Conservation (phyloP, 2,329 filamentous ascomycete species). For the Trichoderma arundinaceum region DNA sequence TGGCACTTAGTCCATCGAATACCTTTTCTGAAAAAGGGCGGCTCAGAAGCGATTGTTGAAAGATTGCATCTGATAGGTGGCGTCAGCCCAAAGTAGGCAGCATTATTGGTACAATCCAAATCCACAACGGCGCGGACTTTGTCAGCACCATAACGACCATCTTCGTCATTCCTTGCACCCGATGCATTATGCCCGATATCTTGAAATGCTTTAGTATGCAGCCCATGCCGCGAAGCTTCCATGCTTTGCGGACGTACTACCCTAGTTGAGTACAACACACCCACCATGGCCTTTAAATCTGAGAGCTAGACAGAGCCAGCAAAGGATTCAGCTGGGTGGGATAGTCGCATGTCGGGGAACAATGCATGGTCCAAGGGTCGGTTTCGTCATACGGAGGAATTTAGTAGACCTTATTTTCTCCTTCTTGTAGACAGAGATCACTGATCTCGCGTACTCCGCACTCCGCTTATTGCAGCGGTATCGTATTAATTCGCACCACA, state of each 20-base stretch:
- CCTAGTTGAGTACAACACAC: neutral
- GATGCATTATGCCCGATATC: neutral
- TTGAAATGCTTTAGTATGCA: neutral
- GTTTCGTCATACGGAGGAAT: neutral
- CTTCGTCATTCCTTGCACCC: neutral
- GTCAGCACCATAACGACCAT: neutral
- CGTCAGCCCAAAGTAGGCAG: neutral
- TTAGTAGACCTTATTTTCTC: neutral
- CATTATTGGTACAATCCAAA: neutral
- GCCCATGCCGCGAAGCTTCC: neutral
- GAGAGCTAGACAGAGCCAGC: neutral
- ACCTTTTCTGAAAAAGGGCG: neutral
- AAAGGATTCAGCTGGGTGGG: neutral
- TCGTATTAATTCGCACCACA: constrained; percentile 7
- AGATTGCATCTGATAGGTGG: neutral
- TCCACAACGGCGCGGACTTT: neutral
- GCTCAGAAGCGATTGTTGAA: neutral
- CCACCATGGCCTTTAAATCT: neutral
- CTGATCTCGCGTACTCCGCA: constrained; percentile 18
- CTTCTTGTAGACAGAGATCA: constrained; percentile 1
- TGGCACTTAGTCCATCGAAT: constrained; percentile 16
- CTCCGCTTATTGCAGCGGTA: constrained; percentile 5
- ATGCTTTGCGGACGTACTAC: neutral
- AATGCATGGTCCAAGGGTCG: neutral
- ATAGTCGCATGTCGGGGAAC: constrained; percentile 1